A percentile compares a stretch with the other conserved stretches of the same genome.
phyloP scores from a whole-genome alignment of 495 filamentous ascomycete species.

The Parathielavia appendiculata region DNA sequence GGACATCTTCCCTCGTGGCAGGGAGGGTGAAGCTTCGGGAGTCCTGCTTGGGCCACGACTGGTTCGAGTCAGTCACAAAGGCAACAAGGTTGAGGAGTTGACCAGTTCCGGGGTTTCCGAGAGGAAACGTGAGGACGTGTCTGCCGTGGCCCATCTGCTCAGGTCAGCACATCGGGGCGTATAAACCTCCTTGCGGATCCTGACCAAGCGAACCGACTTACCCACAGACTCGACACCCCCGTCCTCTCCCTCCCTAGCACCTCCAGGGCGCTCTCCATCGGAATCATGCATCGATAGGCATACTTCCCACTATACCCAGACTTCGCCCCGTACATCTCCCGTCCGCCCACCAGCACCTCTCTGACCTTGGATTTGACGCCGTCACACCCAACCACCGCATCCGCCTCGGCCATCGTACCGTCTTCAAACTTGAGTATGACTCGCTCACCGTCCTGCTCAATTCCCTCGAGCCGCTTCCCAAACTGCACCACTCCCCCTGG shows the following conservation, averaged over 20 bases:
- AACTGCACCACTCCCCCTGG: slow-evolving; percentile 44
- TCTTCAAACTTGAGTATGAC: slow-evolving; percentile 50
- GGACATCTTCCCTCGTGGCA: slow-evolving; percentile 50
- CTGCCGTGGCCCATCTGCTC: slow-evolving; percentile 53
- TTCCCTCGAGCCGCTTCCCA: slow-evolving; percentile 38
- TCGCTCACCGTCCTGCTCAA: slow-evolving; percentile 35
- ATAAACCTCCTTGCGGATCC: no score
- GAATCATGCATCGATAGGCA: slow-evolving; percentile 51
- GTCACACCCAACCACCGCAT: slow-evolving; percentile 55
- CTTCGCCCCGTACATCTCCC: slow-evolving; percentile 20
- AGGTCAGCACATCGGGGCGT: no score
- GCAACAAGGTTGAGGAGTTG: slow-evolving; percentile 52
- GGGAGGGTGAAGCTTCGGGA: background rate
- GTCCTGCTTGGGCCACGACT: background rate
- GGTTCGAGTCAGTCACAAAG: slow-evolving; percentile 31
- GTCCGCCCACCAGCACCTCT: slow-evolving; percentile 38
- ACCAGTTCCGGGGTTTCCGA: slow-evolving; percentile 45
- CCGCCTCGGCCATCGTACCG: slow-evolving; percentile 48
- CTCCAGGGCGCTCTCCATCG: slow-evolving; percentile 47
- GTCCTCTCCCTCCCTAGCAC: slow-evolving; percentile 56
- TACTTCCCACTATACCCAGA: slow-evolving; percentile 49
- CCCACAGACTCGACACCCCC: slow-evolving; percentile 46
- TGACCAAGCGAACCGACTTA: no score
- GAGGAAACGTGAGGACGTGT: slow-evolving; percentile 61
- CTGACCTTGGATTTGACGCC: slow-evolving; percentile 53